Evolutionary conservation across 164 flowering plant species (phyloP).

Genomic region (Malania oleifera): DNA sequence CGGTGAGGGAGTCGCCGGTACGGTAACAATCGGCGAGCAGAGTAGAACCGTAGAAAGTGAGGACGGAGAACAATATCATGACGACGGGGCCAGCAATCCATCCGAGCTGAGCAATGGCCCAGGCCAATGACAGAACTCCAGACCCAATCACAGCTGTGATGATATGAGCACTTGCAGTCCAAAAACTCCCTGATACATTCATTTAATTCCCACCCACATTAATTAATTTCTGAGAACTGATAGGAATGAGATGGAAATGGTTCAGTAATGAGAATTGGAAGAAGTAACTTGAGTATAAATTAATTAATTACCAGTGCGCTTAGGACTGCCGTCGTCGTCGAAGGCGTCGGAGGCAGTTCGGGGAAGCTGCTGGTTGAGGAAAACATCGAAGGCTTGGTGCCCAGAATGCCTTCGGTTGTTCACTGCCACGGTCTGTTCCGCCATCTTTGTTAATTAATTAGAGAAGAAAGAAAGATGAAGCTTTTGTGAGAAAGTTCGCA

Average conservation of each 20-base stretch:
- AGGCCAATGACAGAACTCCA: constrained; percentile 55
- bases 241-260: background rate
- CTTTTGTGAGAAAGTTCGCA: too few species aligned
- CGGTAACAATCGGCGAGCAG: constrained; percentile 51
- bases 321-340: constrained; percentile 49
- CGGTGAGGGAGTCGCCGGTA: constrained; percentile 36
- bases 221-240: background rate
- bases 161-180: constrained; percentile 58
- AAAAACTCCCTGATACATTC: constrained; percentile 26
- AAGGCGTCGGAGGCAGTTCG: constrained; percentile 25
- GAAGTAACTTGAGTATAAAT: too few species aligned
- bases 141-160: constrained; percentile 59
- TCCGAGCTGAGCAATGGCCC: constrained; percentile 57
- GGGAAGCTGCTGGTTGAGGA: constrained; percentile 11
- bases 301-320: constrained; percentile 33
- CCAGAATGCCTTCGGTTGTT: too few species aligned
- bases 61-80: constrained; percentile 40
- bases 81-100: constrained; percentile 54
- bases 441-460: too few species aligned
- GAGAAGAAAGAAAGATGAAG: too few species aligned
- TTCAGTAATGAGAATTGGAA: too few species aligned
- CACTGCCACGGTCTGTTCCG: too few species aligned
- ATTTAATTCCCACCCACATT: background rate
- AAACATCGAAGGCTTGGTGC: constrained; percentile 15
- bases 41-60: constrained; percentile 43